These are phyloP conservation scores for Xylaria longipes DNA, from an alignment of 495 filamentous ascomycete species.

Conservation along the genomic window DNA sequence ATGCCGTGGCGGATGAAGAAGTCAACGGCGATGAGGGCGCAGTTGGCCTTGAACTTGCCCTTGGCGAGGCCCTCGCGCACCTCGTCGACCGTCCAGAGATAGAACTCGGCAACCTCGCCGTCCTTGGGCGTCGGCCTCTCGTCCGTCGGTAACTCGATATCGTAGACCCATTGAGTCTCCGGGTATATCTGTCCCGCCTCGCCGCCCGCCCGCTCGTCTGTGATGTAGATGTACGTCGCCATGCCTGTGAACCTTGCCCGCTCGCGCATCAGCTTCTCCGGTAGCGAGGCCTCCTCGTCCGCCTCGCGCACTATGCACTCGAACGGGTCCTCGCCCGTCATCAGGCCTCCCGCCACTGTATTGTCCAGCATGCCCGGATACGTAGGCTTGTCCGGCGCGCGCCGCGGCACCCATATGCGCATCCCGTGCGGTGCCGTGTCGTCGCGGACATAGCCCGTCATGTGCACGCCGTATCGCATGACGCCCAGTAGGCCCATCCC, in stretches of 20 bases:
- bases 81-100: constrained; percentile 74
- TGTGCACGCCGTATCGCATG: constrained; percentile 87
- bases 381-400: constrained; percentile 78
- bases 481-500: constrained; percentile 85
- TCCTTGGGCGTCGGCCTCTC: constrained; percentile 78
- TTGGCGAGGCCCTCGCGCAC: constrained; percentile 71
- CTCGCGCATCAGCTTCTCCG: constrained; percentile 69
- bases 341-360: constrained; percentile 88
- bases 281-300: constrained; percentile 87
- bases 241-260: constrained; percentile 66
- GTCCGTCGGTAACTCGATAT: constrained; percentile 75
- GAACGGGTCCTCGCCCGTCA: constrained; percentile 74
- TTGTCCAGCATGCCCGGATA: constrained; percentile 93
- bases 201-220: constrained; percentile 78
- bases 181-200: constrained; percentile 89
- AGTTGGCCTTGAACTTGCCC: constrained; percentile 94
- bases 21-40: constrained; percentile 79
- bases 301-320: constrained; percentile 86
- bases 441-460: constrained; percentile 72
- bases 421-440: constrained; percentile 62
- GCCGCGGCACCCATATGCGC: constrained; percentile 83
- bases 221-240: constrained; percentile 84
- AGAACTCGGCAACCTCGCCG: constrained; percentile 87
- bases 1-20: constrained; percentile 91
- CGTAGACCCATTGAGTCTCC: constrained; percentile 90